Evolutionary conservation across 208 protist genomes (phyloP), one percentile per base, ranked within the genome.

Genomic region (Trypanosoma vivax): DNA sequence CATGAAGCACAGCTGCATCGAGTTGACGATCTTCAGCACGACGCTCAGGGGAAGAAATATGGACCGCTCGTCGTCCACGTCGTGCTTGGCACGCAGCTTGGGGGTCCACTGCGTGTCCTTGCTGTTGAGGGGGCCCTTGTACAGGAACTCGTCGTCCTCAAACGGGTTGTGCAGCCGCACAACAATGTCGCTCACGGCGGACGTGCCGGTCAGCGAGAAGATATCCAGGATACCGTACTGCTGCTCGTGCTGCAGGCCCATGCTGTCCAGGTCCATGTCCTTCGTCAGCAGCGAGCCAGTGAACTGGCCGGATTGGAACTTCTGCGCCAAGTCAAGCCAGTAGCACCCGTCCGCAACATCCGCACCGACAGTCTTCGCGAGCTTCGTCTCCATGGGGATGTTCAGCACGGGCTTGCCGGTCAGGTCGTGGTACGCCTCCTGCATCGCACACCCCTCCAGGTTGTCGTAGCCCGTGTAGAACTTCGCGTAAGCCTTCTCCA

Each of bases 401-500:
- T 47, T 58, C 14, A 82, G 33, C n/a, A 78, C 62, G 11, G 81
- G 74, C 10, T 49, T 65, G 13, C 82, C 79, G 25, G 76, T 80
- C 41, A 77, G 70, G 65, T 90, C 79, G 51, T 85, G 65, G 28
- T 81, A 77, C 16, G 71, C 47, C 55, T 91, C 83, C 27, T 67
- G 62, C 47, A 81, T 65, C 19, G 70, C 64, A 35, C 74, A 63
- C 16, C 66, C 60, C 28, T 79, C 73, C 27, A 91, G 24, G 49
- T 79, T 80, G 2, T 76, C 27, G 43, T 83, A 90, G n/a, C 67
- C 50, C 18, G 70, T 83, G 76, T 90, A 88, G 59, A 88, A 83
- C 68, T 90, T 90, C 29, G 83, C 83, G 63, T 90, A 85, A 28
- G 83, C 76, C 73, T 84, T 79, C 62, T 84, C 72, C n/a, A 84